These are phyloP conservation scores for Harringtonia lauricola DNA, from an alignment of 2,329 filamentous ascomycete genomes.

Conservation along the genomic window DNA sequence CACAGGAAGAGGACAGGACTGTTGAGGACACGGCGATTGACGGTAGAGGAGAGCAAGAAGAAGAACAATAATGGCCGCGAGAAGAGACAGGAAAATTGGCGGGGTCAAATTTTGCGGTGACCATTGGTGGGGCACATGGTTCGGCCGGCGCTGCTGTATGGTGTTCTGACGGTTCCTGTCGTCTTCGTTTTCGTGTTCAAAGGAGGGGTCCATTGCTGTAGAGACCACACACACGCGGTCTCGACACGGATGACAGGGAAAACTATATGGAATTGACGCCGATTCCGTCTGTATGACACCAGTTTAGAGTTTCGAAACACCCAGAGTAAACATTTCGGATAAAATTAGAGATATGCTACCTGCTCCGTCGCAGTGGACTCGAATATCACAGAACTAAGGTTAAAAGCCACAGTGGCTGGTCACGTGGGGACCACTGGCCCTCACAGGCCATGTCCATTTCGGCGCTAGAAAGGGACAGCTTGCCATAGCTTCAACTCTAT, in stretches of 20 bases:
- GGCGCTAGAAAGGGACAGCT: constrained; percentile 17
- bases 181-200: not conserved
- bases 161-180: not conserved
- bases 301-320: too few species aligned
- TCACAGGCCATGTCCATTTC: constrained; percentile 3
- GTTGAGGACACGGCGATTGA: constrained; percentile 1
- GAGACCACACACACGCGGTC: not conserved
- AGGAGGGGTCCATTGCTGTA: constrained; percentile 2
- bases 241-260: too few species aligned
- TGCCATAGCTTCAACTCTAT: constrained; percentile 7
- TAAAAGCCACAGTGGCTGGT: not conserved
- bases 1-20: constrained; percentile 4
- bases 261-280: too few species aligned
- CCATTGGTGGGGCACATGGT: constrained; percentile 8
- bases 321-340: not conserved
- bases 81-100: constrained; percentile 24
- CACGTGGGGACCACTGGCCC: not conserved
- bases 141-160: not conserved
- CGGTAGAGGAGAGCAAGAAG: constrained; percentile 9
- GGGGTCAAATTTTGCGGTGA: constrained; percentile 27
- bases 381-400: too few species aligned
- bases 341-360: not conserved
- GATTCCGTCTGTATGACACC: too few species aligned
- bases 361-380: too few species aligned
- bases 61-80: constrained; percentile 9